Base-by-base conservation (phyloP, 371 early-diverging fungal genomes). In the Dentiscutata heterogama region DNA sequence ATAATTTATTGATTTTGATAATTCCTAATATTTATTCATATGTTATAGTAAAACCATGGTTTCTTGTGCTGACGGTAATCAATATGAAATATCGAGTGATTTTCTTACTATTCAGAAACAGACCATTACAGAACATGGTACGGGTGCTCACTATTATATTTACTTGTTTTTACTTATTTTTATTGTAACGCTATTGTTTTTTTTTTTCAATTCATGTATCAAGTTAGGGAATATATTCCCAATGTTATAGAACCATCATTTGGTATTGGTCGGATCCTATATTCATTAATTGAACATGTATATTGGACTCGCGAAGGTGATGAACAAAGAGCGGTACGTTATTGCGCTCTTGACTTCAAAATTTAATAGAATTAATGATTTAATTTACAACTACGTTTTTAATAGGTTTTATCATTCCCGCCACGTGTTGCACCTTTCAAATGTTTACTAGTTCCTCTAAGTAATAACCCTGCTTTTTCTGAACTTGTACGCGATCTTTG, bases 221-320 rank as follows among this genome's bases (percentile, higher is more conserved):
- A 86, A 94, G 96, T 98, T 50, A 96, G 98, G 87, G 99, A 99
- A 89, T 98, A 94, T 89, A 94, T 93, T 13, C 99, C 99, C 60
- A 97, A 96, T 85, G 99, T 99, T 84, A 99, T 99, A 86, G 99
- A 99, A 89, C 99, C 99, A 60, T 99, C 99, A 35, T 99, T 99
- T 89, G 99, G 99, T 90, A 95, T 99, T 83, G 99, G 99, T 81
- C 97, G 99, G 85, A 99, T 99, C 83, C 90, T 99, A 73, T 99
- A 99, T 89, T 93, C 97, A 53, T 94, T 99, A 50, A 88, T 99
- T 82, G 99, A 99, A 90, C 99, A 99, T 88, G 91, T 93, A 80
- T 99, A 94, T 92, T 98, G 93, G 91, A 90, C 91, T 20, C 96
- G 99, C 82, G 95, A 95, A 74, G 96, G 90, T 25, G 98, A 97